Conservation (phyloP, 495 filamentous ascomycete species). For the Hypoxylon fragiforme region DNA sequence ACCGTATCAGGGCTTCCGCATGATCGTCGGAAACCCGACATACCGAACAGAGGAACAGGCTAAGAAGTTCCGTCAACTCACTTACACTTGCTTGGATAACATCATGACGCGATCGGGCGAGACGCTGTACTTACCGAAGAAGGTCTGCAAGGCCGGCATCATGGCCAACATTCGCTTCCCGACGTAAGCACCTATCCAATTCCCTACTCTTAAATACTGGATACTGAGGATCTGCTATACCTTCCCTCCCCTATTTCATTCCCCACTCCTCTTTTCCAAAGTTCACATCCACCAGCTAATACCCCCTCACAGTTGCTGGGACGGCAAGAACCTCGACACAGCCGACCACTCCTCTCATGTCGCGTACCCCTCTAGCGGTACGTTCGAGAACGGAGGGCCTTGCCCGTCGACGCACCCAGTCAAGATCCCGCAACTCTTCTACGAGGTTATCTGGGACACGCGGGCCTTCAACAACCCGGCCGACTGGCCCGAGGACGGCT, state of each 20-base stretch:
- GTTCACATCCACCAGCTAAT: background rate
- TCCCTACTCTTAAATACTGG: no score
- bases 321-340: conserved; percentile 40
- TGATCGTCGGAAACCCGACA: conserved; percentile 44
- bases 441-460: conserved; percentile 45
- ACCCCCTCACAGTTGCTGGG: conserved; percentile 31
- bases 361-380: conserved; percentile 41
- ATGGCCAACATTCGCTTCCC: conserved; percentile 43
- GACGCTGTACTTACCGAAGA: conserved; percentile 38
- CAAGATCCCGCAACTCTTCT: conserved; percentile 44
- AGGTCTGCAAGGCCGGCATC: conserved; percentile 44
- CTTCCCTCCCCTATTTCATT: no score
- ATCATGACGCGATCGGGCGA: conserved; percentile 34
- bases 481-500: conserved; percentile 47
- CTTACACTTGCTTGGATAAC: conserved; percentile 38
- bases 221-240: no score
- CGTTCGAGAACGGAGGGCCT: conserved; percentile 41
- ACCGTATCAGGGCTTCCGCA: conserved; percentile 44
- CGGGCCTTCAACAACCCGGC: conserved; percentile 43
- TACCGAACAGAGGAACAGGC: conserved; percentile 33
- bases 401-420: conserved; percentile 44
- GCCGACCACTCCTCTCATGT: conserved; percentile 46
- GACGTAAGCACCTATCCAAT: conserved; percentile 23
- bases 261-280: background rate
- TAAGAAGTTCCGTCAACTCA: conserved; percentile 37